These are phyloP conservation scores for Oryza longistaminata DNA, from an alignment of 176 grass and related monocot species.

Conservation along the genomic window DNA sequence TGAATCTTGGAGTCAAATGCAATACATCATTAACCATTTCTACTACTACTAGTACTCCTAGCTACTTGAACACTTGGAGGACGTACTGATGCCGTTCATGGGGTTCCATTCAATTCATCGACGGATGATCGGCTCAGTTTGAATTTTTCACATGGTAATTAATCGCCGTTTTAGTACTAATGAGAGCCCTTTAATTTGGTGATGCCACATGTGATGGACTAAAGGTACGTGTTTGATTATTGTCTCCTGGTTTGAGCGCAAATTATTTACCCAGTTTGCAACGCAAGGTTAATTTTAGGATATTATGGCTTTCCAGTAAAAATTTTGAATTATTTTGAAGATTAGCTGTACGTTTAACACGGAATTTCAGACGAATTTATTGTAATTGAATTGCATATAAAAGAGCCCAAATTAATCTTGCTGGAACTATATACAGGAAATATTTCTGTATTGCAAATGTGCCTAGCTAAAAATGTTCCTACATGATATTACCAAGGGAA, in stretches of 20 bases:
- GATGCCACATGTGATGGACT: not conserved
- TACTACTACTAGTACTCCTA: not conserved
- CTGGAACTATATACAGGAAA: not conserved
- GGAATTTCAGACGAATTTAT: not conserved
- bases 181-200: not conserved
- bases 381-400: not conserved
- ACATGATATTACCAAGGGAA: too few relatives aligned
- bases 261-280: not conserved
- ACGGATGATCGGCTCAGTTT: not conserved
- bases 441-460: not conserved
- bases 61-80: too few relatives aligned
- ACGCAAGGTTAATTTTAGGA: not conserved
- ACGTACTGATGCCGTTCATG: not conserved
- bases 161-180: slow-evolving; percentile 16
- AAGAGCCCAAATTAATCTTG: not conserved
- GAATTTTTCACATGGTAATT: slow-evolving; percentile 10
- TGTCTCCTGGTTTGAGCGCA: not conserved
- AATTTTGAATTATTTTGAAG: not conserved
- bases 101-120: slow-evolving; percentile 22
- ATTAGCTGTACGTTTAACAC: not conserved
- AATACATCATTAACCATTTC: not conserved
- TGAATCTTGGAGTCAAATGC: not conserved
- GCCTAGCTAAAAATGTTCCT: too few relatives aligned
- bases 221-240: not conserved
- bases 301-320: not conserved